These are phyloP conservation scores for Salvia splendens DNA, from an alignment of 257 asterid genomes.

Conservation along the genomic window DNA sequence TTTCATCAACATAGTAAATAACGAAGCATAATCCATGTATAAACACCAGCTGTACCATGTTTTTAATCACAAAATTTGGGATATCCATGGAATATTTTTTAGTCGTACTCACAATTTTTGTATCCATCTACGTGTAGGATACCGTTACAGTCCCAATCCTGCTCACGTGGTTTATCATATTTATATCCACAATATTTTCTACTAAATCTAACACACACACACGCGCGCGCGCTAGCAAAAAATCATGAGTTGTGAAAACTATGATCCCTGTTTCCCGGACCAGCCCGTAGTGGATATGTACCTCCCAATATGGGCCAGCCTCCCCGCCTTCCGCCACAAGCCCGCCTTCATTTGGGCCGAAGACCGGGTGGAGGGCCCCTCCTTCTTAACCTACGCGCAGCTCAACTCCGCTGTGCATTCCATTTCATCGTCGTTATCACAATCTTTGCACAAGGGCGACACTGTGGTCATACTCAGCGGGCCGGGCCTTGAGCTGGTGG, in stretches of 20 bases:
- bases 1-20: conserved; percentile 30
- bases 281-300: conserved; percentile 74
- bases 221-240: not conserved
- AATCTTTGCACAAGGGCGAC: conserved; percentile 48
- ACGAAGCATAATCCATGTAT: conserved; percentile 29
- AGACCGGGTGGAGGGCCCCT: conserved; percentile 32
- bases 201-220: not conserved
- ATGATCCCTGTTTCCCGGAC: conserved; percentile 66
- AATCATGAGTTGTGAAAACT: conserved; percentile 49
- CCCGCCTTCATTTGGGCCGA: conserved; percentile 76
- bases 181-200: not conserved
- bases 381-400: conserved; percentile 51
- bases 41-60: conserved; percentile 21
- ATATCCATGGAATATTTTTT: conserved; percentile 50
- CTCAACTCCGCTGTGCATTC: conserved; percentile 52
- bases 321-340: conserved; percentile 55
- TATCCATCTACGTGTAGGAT: conserved; percentile 11
- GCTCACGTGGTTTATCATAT: conserved; percentile 5
- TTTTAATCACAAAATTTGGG: conserved; percentile 25
- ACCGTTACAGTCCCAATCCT: not conserved
- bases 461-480: conserved; percentile 51
- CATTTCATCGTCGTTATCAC: conserved; percentile 46
- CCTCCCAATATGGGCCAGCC: conserved; percentile 69
- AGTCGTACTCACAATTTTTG: conserved; percentile 21
- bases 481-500: conserved; percentile 70